A percentile compares a stretch with the other conserved stretches of the same genome.
phyloP scores from a whole-genome alignment of 306 rosid species.

The Senna siamea region DNA sequence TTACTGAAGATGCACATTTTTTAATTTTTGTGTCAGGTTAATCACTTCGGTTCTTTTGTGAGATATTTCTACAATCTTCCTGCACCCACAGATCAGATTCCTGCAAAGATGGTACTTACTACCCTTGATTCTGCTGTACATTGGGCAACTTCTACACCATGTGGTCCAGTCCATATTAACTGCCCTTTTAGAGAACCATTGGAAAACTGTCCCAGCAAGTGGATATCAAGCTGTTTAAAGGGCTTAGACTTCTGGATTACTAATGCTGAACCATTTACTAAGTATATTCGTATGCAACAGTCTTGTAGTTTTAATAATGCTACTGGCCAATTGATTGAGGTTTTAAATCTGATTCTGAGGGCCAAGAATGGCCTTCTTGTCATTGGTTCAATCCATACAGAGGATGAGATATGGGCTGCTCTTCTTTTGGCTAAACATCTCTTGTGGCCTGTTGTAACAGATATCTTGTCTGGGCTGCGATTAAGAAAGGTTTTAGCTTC shows the following conservation, averaged over 20 bases:
- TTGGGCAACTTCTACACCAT: slow-evolving; percentile 77
- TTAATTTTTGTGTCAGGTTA: slow-evolving; percentile 58
- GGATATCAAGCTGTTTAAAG: slow-evolving; percentile 74
- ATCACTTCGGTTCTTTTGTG: slow-evolving; percentile 95
- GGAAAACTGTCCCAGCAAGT: slow-evolving; percentile 69
- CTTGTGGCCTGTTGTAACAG: slow-evolving; percentile 89
- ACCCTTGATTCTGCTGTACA: slow-evolving; percentile 90
- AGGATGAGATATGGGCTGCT: slow-evolving; percentile 97
- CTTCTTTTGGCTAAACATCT: slow-evolving; percentile 87
- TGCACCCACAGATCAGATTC: slow-evolving; percentile 74
- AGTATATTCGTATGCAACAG: slow-evolving; percentile 58
- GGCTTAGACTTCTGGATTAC: slow-evolving; percentile 82
- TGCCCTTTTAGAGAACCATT: slow-evolving; percentile 93
- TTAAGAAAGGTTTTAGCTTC: slow-evolving; percentile 69
- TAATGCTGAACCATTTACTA: slow-evolving; percentile 80
- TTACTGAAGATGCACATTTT: slow-evolving; percentile 32
- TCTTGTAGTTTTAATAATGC: slow-evolving; percentile 46
- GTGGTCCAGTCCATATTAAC: slow-evolving; percentile 94
- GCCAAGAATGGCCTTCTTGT: slow-evolving; percentile 69
- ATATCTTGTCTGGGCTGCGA: slow-evolving; percentile 91
- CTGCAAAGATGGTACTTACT: slow-evolving; percentile 86
- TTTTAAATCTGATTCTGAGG: slow-evolving; percentile 56
- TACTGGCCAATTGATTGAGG: slow-evolving; percentile 58
- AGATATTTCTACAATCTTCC: slow-evolving; percentile 93
- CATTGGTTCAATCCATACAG: slow-evolving; percentile 77